Evolutionary conservation across 805 yeast species (phyloP).

Genomic region (Ogataea pilisensis): DNA sequence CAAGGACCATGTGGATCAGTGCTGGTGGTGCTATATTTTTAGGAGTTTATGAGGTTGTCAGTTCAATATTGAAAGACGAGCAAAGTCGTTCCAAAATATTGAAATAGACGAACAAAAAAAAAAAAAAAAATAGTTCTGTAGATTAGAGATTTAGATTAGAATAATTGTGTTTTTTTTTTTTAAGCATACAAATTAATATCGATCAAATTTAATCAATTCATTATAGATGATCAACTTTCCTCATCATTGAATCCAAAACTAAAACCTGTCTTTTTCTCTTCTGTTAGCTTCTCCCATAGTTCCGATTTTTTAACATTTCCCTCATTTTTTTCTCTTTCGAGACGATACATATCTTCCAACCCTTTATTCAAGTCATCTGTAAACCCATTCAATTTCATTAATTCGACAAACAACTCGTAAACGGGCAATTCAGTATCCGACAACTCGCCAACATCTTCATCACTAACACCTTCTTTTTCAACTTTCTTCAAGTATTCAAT

Average conservation of each 20-base stretch:
- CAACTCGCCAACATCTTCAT: constrained; percentile 66
- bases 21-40: constrained; percentile 98
- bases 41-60: constrained; percentile 83
- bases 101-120: too few relatives aligned
- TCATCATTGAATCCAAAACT: constrained; percentile 32
- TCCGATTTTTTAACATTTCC: constrained; percentile 38
- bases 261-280: constrained; percentile 20
- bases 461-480: constrained; percentile 22
- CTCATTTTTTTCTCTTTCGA: constrained; percentile 31
- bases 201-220: too few relatives aligned
- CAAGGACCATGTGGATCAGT: constrained; percentile 95
- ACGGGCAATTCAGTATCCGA: constrained; percentile 43
- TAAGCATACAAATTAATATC: too few relatives aligned
- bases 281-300: constrained; percentile 45
- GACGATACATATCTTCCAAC: constrained; percentile 28
- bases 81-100: neutral
- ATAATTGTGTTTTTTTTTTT: too few relatives aligned
- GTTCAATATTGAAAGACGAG: constrained; percentile 16
- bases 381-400: constrained; percentile 40
- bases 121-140: too few relatives aligned
- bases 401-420: constrained; percentile 54
- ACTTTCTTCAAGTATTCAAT: constrained; percentile 7
- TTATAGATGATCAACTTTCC: too few relatives aligned
- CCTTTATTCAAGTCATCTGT: constrained; percentile 34
- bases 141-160: too few relatives aligned